Base-by-base conservation (phyloP, 2,329 filamentous ascomycete species). In the Phyllachora maydis region DNA sequence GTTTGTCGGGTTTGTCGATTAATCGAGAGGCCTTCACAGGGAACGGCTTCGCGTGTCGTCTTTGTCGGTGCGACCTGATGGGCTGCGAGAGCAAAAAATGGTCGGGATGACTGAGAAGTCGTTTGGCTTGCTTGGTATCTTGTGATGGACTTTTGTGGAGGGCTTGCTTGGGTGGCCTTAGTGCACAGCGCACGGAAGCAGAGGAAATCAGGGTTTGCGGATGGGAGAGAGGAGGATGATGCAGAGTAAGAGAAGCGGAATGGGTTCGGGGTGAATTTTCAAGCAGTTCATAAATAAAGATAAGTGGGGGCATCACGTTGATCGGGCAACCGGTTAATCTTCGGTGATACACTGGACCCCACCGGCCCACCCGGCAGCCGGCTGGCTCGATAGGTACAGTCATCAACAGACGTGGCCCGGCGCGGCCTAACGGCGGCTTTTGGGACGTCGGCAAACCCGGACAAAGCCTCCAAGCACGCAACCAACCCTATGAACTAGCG, bases 1-100 rank as follows among this genome's bases (percentile, higher is more conserved):
- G 40, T 31, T 37, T 41, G 38, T 37, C 32, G 36, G 39, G 42
- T 50, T 41, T 37, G 44, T 57, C 49, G 52, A 59, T 54, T 24
- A 45, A 41, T 53, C 47, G 51, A 58, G 36, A 30, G 31, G 49
- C 42, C 47, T 54, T 51, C 34, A 40, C 40, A 29, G 45, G 50
- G 45, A 53, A 44, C 31, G 35, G 38, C 40, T n/a, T n/a, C n/a
- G n/a, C n/a, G n/a, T n/a, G n/a, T n/a, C n/a, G 26, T 47, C 54
- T 54, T 56, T 50, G 50, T 46, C 28, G 42, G 42, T 45, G 37
- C 51, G 52, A 61, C 56, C 53, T 53, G 33, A 52, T 50, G 46
- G 49, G 47, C 42, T 36, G 23, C 15, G 32, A 34, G 29, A 45
- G 50, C 51, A 44, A 53, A n/a, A n/a, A 46, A 42, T 52, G 55